Percentiles rank a stretch among this genome's conserved stretches.
phyloP scores from a whole-genome alignment of 371 early-diverging fungal species.

The Rhizopus arrhizus region DNA sequence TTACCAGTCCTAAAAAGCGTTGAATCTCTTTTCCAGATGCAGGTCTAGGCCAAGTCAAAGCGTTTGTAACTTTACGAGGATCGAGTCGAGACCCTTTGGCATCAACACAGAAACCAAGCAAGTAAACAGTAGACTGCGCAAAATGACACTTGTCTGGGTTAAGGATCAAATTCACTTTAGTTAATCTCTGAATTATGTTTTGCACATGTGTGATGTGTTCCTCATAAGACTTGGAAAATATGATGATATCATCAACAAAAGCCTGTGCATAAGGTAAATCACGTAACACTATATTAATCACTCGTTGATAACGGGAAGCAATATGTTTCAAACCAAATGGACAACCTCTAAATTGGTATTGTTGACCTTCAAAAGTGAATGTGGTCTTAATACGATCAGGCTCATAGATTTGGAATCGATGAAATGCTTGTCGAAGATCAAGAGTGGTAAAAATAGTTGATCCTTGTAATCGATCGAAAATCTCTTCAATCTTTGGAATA shows the following conservation, averaged over 20 bases:
- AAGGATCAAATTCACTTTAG: constrained; percentile 19
- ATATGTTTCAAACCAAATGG: constrained; percentile 14
- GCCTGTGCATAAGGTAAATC: constrained; percentile 2
- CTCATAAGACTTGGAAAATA: not conserved
- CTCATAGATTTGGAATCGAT: not conserved
- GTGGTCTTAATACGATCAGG: not conserved
- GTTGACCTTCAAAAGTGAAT: not conserved
- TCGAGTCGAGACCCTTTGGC: constrained; percentile 18
- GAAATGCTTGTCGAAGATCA: not conserved
- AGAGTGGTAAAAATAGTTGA: not conserved
- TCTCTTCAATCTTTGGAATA: not conserved
- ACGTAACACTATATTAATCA: constrained; percentile 1
- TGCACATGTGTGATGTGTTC: constrained; percentile 11
- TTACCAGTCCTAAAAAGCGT: constrained; percentile 22
- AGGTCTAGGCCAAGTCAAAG: constrained; percentile 21
- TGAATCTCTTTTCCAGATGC: constrained; percentile 20
- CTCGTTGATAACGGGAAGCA: constrained; percentile 1
- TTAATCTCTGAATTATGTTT: constrained; percentile 18
- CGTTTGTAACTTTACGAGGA: constrained; percentile 17
- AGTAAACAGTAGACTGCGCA: constrained; percentile 1
- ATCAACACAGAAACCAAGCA: constrained; percentile 21
- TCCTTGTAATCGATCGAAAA: not conserved
- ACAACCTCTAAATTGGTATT: constrained; percentile 5
- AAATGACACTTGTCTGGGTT: constrained; percentile 24
- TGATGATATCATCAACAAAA: constrained; percentile 22